phyloP scores from a whole-genome alignment of 2,329 filamentous ascomycete genomes.

The Chalaropsis thielavioides region DNA sequence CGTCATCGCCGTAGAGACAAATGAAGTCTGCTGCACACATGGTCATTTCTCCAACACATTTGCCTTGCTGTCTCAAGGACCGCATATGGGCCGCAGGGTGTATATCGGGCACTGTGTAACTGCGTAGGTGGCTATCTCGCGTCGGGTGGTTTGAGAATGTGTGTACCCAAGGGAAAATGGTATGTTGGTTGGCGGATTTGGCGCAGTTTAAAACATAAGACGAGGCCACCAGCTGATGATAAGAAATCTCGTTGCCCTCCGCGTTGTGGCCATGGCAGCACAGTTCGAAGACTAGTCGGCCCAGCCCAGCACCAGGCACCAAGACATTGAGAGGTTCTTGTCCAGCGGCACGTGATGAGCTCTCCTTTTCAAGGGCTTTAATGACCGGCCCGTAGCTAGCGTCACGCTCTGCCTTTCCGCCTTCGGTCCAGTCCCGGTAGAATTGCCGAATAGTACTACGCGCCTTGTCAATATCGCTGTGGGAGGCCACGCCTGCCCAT shows the following conservation, averaged over 20 bases:
- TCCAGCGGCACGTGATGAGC: conserved; percentile 19
- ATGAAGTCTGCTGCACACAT: conserved; percentile 93
- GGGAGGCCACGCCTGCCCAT: conserved; percentile 57
- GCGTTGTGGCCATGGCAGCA: conserved; percentile 55
- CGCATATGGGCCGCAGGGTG: conserved; percentile 47
- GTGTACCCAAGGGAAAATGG: conserved; percentile 72
- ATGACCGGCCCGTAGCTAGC: conserved; percentile 65
- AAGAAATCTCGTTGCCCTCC: conserved; percentile 93
- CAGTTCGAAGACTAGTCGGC: conserved; percentile 77
- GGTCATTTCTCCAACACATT: conserved; percentile 52
- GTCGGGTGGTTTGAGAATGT: conserved; percentile 74
- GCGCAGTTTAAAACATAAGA: conserved; percentile 61
- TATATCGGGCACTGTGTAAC: conserved; percentile 65
- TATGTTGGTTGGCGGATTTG: conserved; percentile 44
- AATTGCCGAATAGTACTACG: conserved; percentile 85
- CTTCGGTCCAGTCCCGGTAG: conserved; percentile 84
- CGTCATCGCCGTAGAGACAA: conserved; percentile 58
- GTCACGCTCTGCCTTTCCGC: conserved; percentile 59
- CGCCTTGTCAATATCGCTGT: conserved; percentile 74
- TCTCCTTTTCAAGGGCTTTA: conserved; percentile 43
- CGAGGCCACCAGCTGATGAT: conserved; percentile 85
- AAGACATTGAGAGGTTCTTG: conserved; percentile 48
- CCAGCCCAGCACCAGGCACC: conserved; percentile 80
- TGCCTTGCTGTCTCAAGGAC: conserved; percentile 7
- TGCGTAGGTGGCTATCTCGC: conserved; percentile 58